Percentiles rank a stretch among this genome's conserved stretches.
These are phyloP conservation scores for Wallacemonas rigidus DNA, from an alignment of 208 protist species.

Conservation along the genomic window DNA sequence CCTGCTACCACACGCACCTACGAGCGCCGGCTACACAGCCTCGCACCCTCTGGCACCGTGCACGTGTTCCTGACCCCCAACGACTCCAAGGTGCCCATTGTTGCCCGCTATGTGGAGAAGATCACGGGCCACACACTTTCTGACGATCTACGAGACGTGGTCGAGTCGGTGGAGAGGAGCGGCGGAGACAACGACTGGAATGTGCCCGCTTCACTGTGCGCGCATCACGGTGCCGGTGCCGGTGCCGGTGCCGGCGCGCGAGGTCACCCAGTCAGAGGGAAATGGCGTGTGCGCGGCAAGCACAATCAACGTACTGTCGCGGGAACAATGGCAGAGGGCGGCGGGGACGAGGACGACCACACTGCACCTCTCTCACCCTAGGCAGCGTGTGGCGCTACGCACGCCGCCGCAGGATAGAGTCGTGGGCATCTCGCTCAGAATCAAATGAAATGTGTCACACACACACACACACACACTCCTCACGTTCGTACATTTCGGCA, in stretches of 20 bases:
- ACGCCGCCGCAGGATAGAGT: no score
- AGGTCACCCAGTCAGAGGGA: conserved; percentile 14
- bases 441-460: no score
- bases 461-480: no score
- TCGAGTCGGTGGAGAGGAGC: conserved; percentile 22
- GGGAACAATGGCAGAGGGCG: background rate
- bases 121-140: conserved; percentile 43
- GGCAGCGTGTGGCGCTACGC: no score
- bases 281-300: conserved; percentile 44
- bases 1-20: conserved; percentile 96
- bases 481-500: no score
- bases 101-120: conserved; percentile 58
- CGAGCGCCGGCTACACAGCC: conserved; percentile 97
- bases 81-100: conserved; percentile 56
- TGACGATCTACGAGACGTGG: conserved; percentile 28
- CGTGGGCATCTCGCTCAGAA: no score
- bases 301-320: background rate
- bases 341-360: conserved; percentile 9
- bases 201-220: conserved; percentile 16
- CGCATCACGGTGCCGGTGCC: background rate
- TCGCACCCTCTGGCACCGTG: conserved; percentile 94
- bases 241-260: no score
- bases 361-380: background rate
- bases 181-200: conserved; percentile 48
- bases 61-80: conserved; percentile 91